Evolutionary conservation across 352 stramenopile genomes (phyloP), one percentile per base, ranked within the genome.

Genomic region (Pythium chondricola): DNA sequence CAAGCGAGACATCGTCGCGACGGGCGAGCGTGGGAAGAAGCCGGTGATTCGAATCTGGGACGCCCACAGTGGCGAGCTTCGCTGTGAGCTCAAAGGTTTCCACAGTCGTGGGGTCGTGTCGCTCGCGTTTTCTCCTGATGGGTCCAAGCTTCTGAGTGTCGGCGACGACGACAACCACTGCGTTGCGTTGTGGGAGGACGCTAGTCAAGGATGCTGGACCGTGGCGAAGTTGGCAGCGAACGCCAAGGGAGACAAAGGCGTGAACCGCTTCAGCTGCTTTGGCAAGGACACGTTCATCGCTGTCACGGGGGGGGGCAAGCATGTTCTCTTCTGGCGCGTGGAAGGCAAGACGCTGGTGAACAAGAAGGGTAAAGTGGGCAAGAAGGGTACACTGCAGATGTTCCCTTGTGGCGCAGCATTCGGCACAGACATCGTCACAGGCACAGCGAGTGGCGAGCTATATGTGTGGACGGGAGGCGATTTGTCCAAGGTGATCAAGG

Each of bases 121-220:
- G 13, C 41, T 95, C 40, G 67, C 74, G 2, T 95, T 94, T 25
- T 85, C 61, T 6, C 30, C 33, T 10, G 74, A 85, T 54, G 55
- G 71, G 10, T 82, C 69, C 3, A 65, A 69, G 22, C 30, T 95
- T 2, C 65, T 84, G n/a, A 87, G 68, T 8, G 62, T 91, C 2
- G 85, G 83, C 4, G 69, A 85, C 10, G 85, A 95, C 30, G 81
- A 90, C 40, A 80, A 95, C 44, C 85, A 93, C 41, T 90, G 66
- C 3, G 38, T 95, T 1, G 81, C 77, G 10, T 52, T 95, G 8
- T 95, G 85, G 74, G 65, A 72, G 31, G 74, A 88, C 52, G 60
- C 59, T 17, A 88, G 74, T 43, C 70, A 81, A 43, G 74, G 77
- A 6, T 74, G 72, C 8, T 93, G 82, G 82, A 92, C 64, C 21